Conservation (phyloP, 2,329 filamentous ascomycete species). For the Colletotrichum cereale region DNA sequence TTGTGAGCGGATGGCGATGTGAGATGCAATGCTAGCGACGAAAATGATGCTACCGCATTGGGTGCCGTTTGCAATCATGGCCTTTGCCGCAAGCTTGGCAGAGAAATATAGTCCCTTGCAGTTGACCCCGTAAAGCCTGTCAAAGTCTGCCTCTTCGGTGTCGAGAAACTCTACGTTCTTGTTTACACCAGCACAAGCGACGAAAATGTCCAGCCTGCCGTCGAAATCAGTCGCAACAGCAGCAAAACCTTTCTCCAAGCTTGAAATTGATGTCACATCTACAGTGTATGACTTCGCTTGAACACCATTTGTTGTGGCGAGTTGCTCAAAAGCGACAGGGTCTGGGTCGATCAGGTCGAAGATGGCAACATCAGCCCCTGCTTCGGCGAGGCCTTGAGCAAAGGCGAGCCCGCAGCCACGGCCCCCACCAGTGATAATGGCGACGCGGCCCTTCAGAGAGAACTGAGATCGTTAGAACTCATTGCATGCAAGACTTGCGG, state of each 20-base stretch:
- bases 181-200: slow-evolving; percentile 53
- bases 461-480: slow-evolving; percentile 51
- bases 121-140: slow-evolving; percentile 28
- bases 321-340: slow-evolving; percentile 13
- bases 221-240: slow-evolving; percentile 45
- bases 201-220: slow-evolving; percentile 49
- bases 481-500: not conserved
- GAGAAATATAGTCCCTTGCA: slow-evolving; percentile 50
- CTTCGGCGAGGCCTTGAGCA: slow-evolving; percentile 31
- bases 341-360: slow-evolving; percentile 33
- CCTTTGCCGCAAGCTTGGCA: slow-evolving; percentile 61
- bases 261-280: slow-evolving; percentile 18
- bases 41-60: slow-evolving; percentile 65
- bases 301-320: not conserved
- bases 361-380: slow-evolving; percentile 31
- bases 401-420: slow-evolving; percentile 57
- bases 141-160: slow-evolving; percentile 29
- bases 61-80: slow-evolving; percentile 64
- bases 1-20: slow-evolving; percentile 64
- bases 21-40: slow-evolving; percentile 65
- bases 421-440: slow-evolving; percentile 60
- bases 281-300: slow-evolving; percentile 20
- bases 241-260: slow-evolving; percentile 16
- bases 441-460: slow-evolving; percentile 60
- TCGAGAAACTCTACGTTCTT: slow-evolving; percentile 32